Evolutionary conservation across 2,329 filamentous ascomycete species (phyloP).

Genomic region (Ascochyta lentis): DNA sequence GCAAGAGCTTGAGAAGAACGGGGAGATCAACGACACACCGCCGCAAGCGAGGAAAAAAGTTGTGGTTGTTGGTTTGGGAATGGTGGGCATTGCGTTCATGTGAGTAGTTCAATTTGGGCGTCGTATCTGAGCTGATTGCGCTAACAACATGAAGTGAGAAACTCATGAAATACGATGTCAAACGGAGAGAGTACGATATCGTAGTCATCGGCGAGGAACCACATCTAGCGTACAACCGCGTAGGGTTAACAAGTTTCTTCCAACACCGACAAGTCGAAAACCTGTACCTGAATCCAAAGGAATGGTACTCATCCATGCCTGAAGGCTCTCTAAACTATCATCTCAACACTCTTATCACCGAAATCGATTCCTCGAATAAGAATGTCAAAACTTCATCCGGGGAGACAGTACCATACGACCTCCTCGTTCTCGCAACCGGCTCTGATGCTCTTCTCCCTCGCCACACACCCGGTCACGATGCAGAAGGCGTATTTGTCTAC

Average conservation of each 20-base stretch:
- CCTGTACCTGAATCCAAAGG: conserved; percentile 82
- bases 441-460: conserved; percentile 79
- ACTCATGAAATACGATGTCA: conserved; percentile 81
- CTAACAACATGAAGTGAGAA: conserved; percentile 72
- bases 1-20: conserved; percentile 33
- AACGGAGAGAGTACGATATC: conserved; percentile 77
- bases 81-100: conserved; percentile 92
- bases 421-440: conserved; percentile 83
- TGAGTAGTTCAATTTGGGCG: conserved; percentile 55
- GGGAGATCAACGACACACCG: conserved; percentile 36
- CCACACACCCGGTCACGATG: conserved; percentile 78
- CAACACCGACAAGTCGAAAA: conserved; percentile 84
- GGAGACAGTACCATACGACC: conserved; percentile 74
- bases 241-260: conserved; percentile 88
- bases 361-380: conserved; percentile 69
- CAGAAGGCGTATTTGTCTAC: conserved; percentile 87
- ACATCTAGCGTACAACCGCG: conserved; percentile 88
- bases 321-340: conserved; percentile 75
- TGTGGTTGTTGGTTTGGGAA: conserved; percentile 86
- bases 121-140: background rate
- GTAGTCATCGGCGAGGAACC: conserved; percentile 87
- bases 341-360: conserved; percentile 75
- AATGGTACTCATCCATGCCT: conserved; percentile 77
- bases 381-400: conserved; percentile 74
- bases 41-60: conserved; percentile 64